A percentile compares a stretch with the other conserved stretches of the same genome.
Conservation (phyloP, 208 protist species). For the Leishmania mexicana region DNA sequence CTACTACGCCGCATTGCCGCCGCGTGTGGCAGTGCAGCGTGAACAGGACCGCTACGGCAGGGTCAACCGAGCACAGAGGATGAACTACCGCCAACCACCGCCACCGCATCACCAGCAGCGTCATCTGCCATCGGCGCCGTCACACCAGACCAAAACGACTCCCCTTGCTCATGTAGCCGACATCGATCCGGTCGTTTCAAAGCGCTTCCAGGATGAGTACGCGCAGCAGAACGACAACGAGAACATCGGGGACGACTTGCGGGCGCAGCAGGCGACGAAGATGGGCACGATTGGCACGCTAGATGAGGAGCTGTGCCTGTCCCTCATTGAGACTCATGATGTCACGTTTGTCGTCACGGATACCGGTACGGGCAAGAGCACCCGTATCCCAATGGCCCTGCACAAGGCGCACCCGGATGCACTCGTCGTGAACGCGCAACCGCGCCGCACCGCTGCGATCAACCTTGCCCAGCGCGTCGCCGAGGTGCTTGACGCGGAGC, state of each 20-base stretch:
- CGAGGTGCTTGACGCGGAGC: conserved; percentile 41
- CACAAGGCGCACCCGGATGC: conserved; percentile 41
- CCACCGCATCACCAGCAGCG: neutral
- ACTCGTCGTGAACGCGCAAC: conserved; percentile 77
- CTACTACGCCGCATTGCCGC: neutral
- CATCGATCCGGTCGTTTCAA: conserved; percentile 31
- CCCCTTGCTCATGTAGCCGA: conserved; percentile 6
- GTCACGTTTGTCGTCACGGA: conserved; percentile 88
- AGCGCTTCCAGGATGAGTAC: conserved; percentile 64
- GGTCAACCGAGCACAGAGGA: neutral
- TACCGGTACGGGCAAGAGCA: conserved; percentile 91
- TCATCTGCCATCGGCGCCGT: neutral
- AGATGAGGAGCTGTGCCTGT: conserved; percentile 52
- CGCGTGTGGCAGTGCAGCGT: neutral
- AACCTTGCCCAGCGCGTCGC: conserved; percentile 78
- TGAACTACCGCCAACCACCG: neutral
- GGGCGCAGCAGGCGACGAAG: conserved; percentile 34
- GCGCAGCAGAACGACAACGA: conserved; percentile 53
- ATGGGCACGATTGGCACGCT: conserved; percentile 52
- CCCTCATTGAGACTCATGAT: conserved; percentile 74
- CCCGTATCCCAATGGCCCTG: conserved; percentile 79
- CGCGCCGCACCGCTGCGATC: conserved; percentile 80
- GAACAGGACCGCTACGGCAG: conserved; percentile 19
- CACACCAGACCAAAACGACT: neutral
- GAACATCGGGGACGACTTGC: conserved; percentile 33